These are phyloP conservation scores for Dovyalis caffra DNA, from an alignment of 345 rosid species.

Conservation along the genomic window DNA sequence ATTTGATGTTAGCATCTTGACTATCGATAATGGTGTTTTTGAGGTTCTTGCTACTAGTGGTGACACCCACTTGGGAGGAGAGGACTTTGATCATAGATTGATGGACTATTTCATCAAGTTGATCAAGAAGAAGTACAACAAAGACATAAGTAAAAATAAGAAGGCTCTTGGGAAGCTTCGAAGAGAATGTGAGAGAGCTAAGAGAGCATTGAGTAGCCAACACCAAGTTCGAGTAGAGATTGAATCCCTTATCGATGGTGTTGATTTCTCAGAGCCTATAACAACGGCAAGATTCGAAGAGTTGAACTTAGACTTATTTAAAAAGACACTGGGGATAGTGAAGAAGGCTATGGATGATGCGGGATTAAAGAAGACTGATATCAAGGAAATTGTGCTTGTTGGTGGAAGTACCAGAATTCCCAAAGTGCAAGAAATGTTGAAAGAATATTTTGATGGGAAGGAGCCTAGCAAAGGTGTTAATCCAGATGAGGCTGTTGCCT, in stretches of 20 bases:
- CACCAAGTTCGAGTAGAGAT: conserved; percentile 50
- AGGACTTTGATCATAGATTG: conserved; percentile 53
- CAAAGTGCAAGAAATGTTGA: conserved; percentile 48
- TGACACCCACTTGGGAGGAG: conserved; percentile 55
- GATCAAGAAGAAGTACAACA: conserved; percentile 44
- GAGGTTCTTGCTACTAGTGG: conserved; percentile 55
- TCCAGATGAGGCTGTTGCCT: conserved; percentile 65
- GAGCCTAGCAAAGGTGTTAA: conserved; percentile 50
- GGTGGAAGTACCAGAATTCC: conserved; percentile 67
- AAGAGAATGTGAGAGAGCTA: conserved; percentile 54
- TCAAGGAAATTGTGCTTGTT: conserved; percentile 57
- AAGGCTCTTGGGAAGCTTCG: conserved; percentile 51
- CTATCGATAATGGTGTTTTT: conserved; percentile 51
- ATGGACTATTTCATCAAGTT: conserved; percentile 55
- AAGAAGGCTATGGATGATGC: conserved; percentile 52
- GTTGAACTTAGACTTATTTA: conserved; percentile 54
- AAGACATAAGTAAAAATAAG: conserved; percentile 46
- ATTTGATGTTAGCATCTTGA: conserved; percentile 50
- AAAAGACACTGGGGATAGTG: conserved; percentile 50
- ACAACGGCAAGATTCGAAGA: conserved; percentile 57
- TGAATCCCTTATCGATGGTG: conserved; percentile 50
- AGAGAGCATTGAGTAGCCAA: conserved; percentile 52
- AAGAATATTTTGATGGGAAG: conserved; percentile 52
- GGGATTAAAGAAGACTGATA: conserved; percentile 34
- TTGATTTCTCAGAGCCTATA: conserved; percentile 55